Percentiles rank a stretch among this genome's conserved stretches.
Evolutionary conservation across 768 basidiomycete genomes (phyloP).

Genomic region (Pleurotus sapidus): DNA sequence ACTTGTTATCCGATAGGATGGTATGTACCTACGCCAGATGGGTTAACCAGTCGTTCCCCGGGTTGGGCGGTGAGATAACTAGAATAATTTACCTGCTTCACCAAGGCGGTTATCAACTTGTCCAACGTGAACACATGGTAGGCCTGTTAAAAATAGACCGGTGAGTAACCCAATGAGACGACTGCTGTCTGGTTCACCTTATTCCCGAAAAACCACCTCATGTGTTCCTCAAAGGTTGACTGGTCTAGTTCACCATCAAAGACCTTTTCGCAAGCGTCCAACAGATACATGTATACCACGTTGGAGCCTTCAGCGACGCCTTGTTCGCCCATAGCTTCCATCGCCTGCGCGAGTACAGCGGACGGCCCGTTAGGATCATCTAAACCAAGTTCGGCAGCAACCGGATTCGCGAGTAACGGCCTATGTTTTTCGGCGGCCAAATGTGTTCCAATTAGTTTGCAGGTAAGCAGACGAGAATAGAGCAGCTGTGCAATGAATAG

Average conservation of each 20-base stretch:
- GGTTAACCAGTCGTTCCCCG: constrained; percentile 1
- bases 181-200: constrained; percentile 45
- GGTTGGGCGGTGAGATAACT: constrained; percentile 4
- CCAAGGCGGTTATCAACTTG: constrained; percentile 81
- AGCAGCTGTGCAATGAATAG: constrained; percentile 55
- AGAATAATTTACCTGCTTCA: constrained; percentile 75
- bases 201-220: constrained; percentile 92
- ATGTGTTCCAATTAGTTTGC: constrained; percentile 77
- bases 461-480: constrained; percentile 82
- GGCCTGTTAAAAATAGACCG: constrained; percentile 52
- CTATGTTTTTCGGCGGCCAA: constrained; percentile 67
- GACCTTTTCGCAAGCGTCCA: constrained; percentile 89
- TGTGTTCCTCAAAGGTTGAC: constrained; percentile 89
- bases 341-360: constrained; percentile 63
- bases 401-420: constrained; percentile 69
- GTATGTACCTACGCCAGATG: constrained; percentile 68
- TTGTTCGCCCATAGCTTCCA: constrained; percentile 55
- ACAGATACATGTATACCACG: constrained; percentile 83
- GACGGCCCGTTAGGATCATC: constrained; percentile 81
- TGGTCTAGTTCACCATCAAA: constrained; percentile 94
- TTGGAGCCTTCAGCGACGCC: constrained; percentile 47
- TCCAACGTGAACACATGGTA: constrained; percentile 93
- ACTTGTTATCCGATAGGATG: constrained; percentile 78
- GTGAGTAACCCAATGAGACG: constrained; percentile 15
- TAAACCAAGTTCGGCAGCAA: constrained; percentile 81